Evolutionary conservation across 805 yeast genomes (phyloP).

Genomic region (Ogataea populi-albae): DNA sequence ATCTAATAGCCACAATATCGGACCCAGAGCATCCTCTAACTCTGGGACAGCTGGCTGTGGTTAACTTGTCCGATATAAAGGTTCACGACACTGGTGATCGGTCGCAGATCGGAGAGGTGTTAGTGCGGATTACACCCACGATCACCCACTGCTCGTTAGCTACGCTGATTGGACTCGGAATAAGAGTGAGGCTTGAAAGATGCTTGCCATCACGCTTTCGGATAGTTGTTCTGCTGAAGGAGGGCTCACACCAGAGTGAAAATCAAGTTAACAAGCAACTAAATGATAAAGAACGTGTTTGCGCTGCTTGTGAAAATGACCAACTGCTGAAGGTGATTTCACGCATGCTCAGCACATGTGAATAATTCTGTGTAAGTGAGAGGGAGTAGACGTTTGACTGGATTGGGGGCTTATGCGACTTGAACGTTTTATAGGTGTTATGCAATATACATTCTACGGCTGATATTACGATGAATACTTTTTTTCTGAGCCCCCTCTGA

Average conservation of each 20-base stretch:
- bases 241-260: conserved; percentile 95
- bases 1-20: conserved; percentile 77
- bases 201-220: conserved; percentile 83
- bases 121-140: conserved; percentile 90
- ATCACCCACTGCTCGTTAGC: conserved; percentile 97
- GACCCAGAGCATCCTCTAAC: conserved; percentile 98
- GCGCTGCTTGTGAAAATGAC: conserved; percentile 97
- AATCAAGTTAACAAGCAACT: conserved; percentile 93
- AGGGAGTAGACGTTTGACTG: too few relatives aligned
- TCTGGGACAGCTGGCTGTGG: conserved; percentile 91
- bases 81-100: conserved; percentile 58
- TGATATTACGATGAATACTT: too few relatives aligned
- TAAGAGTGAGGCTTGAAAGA: conserved; percentile 86
- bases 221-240: conserved; percentile 73
- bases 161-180: conserved; percentile 91
- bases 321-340: conserved; percentile 87
- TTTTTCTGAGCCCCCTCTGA: too few relatives aligned
- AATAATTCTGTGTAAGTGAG: conserved; percentile 28
- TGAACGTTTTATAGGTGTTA: too few relatives aligned
- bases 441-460: too few relatives aligned
- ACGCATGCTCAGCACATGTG: conserved; percentile 85
- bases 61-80: conserved; percentile 74
- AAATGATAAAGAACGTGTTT: conserved; percentile 95
- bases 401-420: too few relatives aligned
- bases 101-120: conserved; percentile 64